Evolutionary conservation across 352 stramenopile genomes (phyloP), one percentile per base, ranked within the genome.

Genomic region (Pythium rishiriense): DNA sequence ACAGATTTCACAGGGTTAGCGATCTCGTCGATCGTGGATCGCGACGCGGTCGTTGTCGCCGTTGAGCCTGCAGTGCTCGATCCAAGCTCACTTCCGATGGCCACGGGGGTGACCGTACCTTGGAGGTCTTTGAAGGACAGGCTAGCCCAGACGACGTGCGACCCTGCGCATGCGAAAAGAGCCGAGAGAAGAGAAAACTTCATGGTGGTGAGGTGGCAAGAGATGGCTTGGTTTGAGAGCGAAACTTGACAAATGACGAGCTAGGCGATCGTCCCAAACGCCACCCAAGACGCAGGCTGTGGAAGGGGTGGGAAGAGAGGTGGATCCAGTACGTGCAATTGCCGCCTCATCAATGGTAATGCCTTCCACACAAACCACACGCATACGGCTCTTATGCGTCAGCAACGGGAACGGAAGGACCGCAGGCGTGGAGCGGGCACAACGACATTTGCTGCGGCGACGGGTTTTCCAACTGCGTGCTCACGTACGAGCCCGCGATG

Each of bases 181-280:
- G 35, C 24, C 15, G 35, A 21, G 35, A 57, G 22, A 15, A 58
- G 22, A 12, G 51, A 47, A 24, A 26, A 31, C 51, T 58, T 47
- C 51, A 58, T 58, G 51, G 12, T 35, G 31, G 24, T 6, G 39
- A n/a, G 19, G 29, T 2, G 15, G 19, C 43, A n/a, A 15, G 8
- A 57, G 45, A 28, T 4, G 21, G 21, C 24, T 14, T 12, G 47
- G 15, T 41, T 4, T 39, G 6, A 26, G 19, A 7, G 41, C 3
- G 41, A 47, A 51, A 12, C 24, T 51, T 51, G 45, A 21, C 22
- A 35, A 51, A 7, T 51, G 45, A 51, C 5, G 10, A n/a, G 22
- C 8, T n/a, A n/a, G n/a, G n/a, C n/a, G n/a, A n/a, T n/a, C n/a
- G n/a, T n/a, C n/a, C n/a, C n/a, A n/a, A n/a, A n/a, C n/a, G n/a